A percentile compares a stretch with the other conserved stretches of the same genome.
phyloP scores from a whole-genome alignment of 2,329 filamentous ascomycete species.

The Epicoccum sorghinum region DNA sequence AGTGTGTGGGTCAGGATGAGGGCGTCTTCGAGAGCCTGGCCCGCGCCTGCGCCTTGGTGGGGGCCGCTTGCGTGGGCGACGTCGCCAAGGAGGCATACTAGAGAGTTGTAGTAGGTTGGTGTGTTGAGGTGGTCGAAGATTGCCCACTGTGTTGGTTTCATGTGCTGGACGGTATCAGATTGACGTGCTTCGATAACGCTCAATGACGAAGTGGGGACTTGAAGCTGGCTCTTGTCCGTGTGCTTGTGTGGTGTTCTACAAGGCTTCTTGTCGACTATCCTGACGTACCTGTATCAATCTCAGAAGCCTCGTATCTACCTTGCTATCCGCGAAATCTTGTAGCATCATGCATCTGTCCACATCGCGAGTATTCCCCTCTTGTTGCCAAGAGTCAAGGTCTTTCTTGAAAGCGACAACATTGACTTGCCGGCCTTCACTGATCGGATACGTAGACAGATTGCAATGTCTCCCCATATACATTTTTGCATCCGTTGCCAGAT shows the following conservation, averaged over 20 bases:
- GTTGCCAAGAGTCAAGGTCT: slow-evolving; percentile 19
- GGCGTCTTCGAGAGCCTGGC: slow-evolving; percentile 33
- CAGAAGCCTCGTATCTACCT: slow-evolving; percentile 18
- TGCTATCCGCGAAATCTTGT: slow-evolving; percentile 20
- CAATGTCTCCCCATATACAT: slow-evolving; percentile 29
- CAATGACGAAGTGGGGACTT: too few species aligned
- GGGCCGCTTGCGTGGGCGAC: slow-evolving; percentile 30
- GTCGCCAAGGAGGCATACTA: slow-evolving; percentile 32
- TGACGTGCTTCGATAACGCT: too few species aligned
- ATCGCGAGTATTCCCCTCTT: slow-evolving; percentile 15
- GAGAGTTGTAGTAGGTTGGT: slow-evolving; percentile 24
- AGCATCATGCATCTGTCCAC: slow-evolving; percentile 26
- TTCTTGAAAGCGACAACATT: slow-evolving; percentile 33
- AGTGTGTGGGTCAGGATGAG: slow-evolving; percentile 29
- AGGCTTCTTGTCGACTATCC: too few species aligned
- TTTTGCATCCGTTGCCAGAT: slow-evolving; percentile 35
- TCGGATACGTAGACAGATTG: slow-evolving; percentile 28
- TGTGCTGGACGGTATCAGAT: slow-evolving; percentile 6
- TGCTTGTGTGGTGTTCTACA: too few species aligned
- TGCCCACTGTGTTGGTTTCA: slow-evolving; percentile 26
- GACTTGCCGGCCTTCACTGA: slow-evolving; percentile 22
- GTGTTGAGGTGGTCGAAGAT: slow-evolving; percentile 29
- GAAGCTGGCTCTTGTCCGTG: too few species aligned
- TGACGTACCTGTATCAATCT: slow-evolving; percentile 13
- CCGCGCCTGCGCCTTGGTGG: slow-evolving; percentile 33